Percentiles rank a stretch among this genome's conserved stretches.
These are phyloP conservation scores for Cercospora sp. DNA, from an alignment of 2,329 filamentous ascomycete species.

Conservation along the genomic window DNA sequence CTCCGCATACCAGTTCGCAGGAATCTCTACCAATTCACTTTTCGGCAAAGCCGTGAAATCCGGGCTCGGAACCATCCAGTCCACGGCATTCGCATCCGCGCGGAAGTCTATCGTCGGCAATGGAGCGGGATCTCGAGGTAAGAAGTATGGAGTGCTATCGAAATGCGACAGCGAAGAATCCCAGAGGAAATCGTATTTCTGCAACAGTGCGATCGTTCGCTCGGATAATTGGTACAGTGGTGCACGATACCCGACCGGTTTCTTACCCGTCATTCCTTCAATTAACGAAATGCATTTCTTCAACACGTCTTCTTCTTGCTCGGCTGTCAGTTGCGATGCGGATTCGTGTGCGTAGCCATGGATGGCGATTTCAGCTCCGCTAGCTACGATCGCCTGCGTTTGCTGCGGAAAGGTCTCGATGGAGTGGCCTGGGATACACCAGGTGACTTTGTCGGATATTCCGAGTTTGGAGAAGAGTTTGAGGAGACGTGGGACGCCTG, in stretches of 20 bases:
- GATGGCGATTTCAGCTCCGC: constrained; percentile 55
- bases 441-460: constrained; percentile 56
- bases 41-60: constrained; percentile 36
- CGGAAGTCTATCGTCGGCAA: constrained; percentile 47
- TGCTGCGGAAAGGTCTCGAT: constrained; percentile 58
- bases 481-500: constrained; percentile 58
- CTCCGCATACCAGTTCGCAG: constrained; percentile 54
- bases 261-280: constrained; percentile 46
- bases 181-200: constrained; percentile 53
- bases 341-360: constrained; percentile 54
- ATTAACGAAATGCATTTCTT: constrained; percentile 50
- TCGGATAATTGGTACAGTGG: constrained; percentile 55
- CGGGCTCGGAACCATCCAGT: constrained; percentile 50
- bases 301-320: constrained; percentile 54
- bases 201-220: constrained; percentile 50
- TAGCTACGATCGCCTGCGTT: constrained; percentile 52
- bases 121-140: constrained; percentile 44
- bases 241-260: constrained; percentile 53
- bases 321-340: constrained; percentile 47
- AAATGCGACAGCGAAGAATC: constrained; percentile 54
- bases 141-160: constrained; percentile 52
- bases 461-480: constrained; percentile 54
- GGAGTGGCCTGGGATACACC: constrained; percentile 62
- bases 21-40: constrained; percentile 48
- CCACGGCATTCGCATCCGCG: constrained; percentile 38